Evolutionary conservation across 169 alveolate genomes (phyloP).

Genomic region (Cryptosporidium felis): DNA sequence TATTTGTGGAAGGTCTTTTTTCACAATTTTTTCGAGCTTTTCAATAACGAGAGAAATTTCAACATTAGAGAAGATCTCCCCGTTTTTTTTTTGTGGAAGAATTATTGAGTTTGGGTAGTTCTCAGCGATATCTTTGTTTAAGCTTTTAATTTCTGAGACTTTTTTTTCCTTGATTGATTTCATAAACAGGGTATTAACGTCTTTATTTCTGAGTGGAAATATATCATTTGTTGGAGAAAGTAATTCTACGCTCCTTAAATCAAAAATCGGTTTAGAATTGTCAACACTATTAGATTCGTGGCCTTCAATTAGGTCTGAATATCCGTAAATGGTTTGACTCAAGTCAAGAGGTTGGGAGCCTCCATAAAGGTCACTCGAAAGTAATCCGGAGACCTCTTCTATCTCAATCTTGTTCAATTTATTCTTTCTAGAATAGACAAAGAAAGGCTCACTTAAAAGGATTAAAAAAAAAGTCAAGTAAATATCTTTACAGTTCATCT

Average conservation of each 20-base stretch:
- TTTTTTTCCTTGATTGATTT: slow-evolving; percentile 30
- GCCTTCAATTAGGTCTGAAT: background rate
- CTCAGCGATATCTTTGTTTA: slow-evolving; percentile 35
- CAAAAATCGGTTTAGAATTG: background rate
- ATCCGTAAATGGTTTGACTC: slow-evolving; percentile 44
- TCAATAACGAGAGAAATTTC: slow-evolving; percentile 4
- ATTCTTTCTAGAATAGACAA: slow-evolving; percentile 8
- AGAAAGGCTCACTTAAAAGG: background rate
- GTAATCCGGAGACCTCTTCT: slow-evolving; percentile 7
- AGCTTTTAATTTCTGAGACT: background rate
- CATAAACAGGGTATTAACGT: slow-evolving; percentile 22
- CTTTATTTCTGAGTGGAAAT: slow-evolving; percentile 36
- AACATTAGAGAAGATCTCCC: background rate
- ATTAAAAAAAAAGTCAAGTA: background rate
- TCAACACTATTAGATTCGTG: background rate
- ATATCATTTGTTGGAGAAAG: slow-evolving; percentile 63
- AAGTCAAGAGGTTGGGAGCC: background rate
- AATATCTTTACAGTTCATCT: background rate
- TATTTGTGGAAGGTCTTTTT: background rate
- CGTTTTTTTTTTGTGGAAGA: background rate
- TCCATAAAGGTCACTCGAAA: slow-evolving; percentile 32
- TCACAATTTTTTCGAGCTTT: background rate
- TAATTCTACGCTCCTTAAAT: slow-evolving; percentile 13
- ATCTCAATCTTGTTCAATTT: background rate
- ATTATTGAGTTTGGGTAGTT: slow-evolving; percentile 42